phyloP scores from a whole-genome alignment of 2,329 filamentous ascomycete species.

The Aspergillus uvarum region DNA sequence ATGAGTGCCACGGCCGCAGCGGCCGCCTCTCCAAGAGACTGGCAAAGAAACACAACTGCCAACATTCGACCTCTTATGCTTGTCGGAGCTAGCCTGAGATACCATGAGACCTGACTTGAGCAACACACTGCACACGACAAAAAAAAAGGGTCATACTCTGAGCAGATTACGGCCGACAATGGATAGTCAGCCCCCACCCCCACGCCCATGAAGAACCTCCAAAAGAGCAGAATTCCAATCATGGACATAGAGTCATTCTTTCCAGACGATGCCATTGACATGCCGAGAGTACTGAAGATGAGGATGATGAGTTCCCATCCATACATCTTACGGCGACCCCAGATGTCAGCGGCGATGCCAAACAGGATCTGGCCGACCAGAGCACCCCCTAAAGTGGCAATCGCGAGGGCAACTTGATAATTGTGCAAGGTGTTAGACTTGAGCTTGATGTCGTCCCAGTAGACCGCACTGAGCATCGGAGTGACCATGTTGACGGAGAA shows the following conservation, averaged over 20 bases:
- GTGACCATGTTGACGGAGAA: slow-evolving; percentile 21
- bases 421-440: not conserved
- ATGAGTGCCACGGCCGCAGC: slow-evolving; percentile 75
- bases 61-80: slow-evolving; percentile 71
- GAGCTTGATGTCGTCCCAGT: slow-evolving; percentile 6
- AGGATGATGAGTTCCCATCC: slow-evolving; percentile 47
- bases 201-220: slow-evolving; percentile 45
- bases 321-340: slow-evolving; percentile 48
- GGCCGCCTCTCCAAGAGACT: slow-evolving; percentile 73
- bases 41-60: slow-evolving; percentile 80
- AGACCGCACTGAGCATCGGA: slow-evolving; percentile 15
- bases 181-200: slow-evolving; percentile 67
- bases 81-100: slow-evolving; percentile 40
- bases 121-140: not conserved
- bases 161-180: slow-evolving; percentile 63
- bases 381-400: slow-evolving; percentile 26
- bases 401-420: slow-evolving; percentile 17
- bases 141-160: slow-evolving; percentile 43
- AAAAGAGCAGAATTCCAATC: slow-evolving; percentile 42
- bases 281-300: slow-evolving; percentile 42
- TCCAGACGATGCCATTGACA: slow-evolving; percentile 42
- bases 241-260: slow-evolving; percentile 38
- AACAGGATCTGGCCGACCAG: slow-evolving; percentile 33
- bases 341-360: slow-evolving; percentile 39
- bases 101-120: not conserved